These are phyloP conservation scores for Trichoderma asperellum DNA, from an alignment of 2,329 filamentous ascomycete species.

Conservation along the genomic window DNA sequence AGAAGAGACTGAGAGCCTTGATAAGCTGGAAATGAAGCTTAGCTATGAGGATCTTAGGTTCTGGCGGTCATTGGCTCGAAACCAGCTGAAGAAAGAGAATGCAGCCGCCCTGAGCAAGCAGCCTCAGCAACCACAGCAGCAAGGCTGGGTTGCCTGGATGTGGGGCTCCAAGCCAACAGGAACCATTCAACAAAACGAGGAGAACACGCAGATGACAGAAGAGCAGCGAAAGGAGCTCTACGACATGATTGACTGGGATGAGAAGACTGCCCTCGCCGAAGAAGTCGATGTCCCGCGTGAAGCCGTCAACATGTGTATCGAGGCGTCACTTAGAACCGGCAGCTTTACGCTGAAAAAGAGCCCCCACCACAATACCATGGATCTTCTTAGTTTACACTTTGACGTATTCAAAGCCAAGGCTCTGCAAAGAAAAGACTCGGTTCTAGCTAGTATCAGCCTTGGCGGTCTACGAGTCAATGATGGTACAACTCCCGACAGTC, in stretches of 20 bases:
- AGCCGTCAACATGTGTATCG: constrained; percentile 88
- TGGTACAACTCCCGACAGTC: constrained; percentile 85
- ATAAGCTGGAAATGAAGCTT: constrained; percentile 81
- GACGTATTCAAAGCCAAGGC: constrained; percentile 92
- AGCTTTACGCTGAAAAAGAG: constrained; percentile 93
- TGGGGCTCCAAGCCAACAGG: constrained; percentile 78
- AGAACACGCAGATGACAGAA: constrained; percentile 88
- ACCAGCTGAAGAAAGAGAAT: constrained; percentile 93
- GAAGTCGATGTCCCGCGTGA: constrained; percentile 89
- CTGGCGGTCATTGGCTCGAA: constrained; percentile 92
- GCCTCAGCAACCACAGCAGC: constrained; percentile 62
- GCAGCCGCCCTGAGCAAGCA: constrained; percentile 78
- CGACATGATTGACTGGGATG: constrained; percentile 96
- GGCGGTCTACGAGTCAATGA: constrained; percentile 94
- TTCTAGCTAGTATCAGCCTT: constrained; percentile 84
- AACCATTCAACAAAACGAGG: constrained; percentile 61
- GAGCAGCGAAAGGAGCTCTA: constrained; percentile 96
- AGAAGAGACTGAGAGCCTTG: constrained; percentile 72
- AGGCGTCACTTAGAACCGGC: constrained; percentile 90
- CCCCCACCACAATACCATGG: constrained; percentile 60
- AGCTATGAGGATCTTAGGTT: constrained; percentile 95
- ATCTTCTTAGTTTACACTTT: constrained; percentile 89
- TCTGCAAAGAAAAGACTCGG: constrained; percentile 86
- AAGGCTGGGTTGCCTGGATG: constrained; percentile 89
- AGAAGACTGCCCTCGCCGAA: constrained; percentile 87